Percentiles rank a stretch among this genome's conserved stretches.
Conservation (phyloP, 2,329 filamentous ascomycete species). For the Westerdykella sp. region DNA sequence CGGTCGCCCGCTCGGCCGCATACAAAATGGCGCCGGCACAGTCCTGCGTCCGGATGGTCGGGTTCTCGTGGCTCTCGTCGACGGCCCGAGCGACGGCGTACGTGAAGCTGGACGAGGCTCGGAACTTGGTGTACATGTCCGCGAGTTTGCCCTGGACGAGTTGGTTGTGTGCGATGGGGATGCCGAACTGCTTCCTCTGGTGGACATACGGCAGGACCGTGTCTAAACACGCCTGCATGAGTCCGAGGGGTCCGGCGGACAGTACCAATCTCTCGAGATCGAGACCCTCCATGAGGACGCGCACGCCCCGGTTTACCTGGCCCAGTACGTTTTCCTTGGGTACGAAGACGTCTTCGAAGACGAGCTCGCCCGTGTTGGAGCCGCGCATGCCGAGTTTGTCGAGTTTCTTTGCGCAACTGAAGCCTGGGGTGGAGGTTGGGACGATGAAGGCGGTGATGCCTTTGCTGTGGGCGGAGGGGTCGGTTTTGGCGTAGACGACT, state of each 20-base stretch:
- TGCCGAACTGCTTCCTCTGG: constrained; percentile 79
- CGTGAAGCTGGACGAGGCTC: constrained; percentile 78
- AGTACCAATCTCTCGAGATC: constrained; percentile 91
- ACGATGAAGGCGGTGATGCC: constrained; percentile 95
- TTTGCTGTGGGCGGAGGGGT: constrained; percentile 71
- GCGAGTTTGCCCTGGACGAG: constrained; percentile 87
- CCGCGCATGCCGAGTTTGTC: constrained; percentile 99
- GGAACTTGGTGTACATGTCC: constrained; percentile 95
- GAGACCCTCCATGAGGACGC: constrained; percentile 91
- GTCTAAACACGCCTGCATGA: constrained; percentile 91
- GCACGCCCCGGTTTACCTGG: constrained; percentile 71
- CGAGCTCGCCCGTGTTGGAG: constrained; percentile 89
- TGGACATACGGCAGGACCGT: constrained; percentile 84
- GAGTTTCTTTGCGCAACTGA: constrained; percentile 81
- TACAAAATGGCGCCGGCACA: constrained; percentile 93
- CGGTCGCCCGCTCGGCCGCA: constrained; percentile 82
- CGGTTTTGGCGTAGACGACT: constrained; percentile 95
- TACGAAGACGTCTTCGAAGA: constrained; percentile 88
- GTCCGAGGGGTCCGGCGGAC: constrained; percentile 79
- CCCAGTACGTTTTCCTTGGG: constrained; percentile 77
- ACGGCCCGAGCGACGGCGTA: constrained; percentile 74
- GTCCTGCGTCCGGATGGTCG: constrained; percentile 70
- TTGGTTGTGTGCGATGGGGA: constrained; percentile 85
- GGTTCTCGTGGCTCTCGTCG: constrained; percentile 52
- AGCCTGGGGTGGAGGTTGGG: constrained; percentile 62